Base-by-base conservation (phyloP, 805 yeast species). In the Dipodascopsis tothii region DNA sequence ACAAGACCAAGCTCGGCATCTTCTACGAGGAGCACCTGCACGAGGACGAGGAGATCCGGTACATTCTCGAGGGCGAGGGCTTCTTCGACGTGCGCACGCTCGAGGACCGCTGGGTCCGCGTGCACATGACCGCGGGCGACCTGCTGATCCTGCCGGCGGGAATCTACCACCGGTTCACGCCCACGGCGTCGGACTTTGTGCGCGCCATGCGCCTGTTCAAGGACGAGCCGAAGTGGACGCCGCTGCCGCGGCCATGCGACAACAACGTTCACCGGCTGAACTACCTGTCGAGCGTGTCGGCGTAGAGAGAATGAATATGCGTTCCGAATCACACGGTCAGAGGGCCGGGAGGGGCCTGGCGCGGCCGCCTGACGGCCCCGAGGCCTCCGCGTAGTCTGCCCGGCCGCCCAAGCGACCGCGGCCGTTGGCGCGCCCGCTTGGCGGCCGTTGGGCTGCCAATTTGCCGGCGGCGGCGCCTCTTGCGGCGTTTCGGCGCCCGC, bases 151-250 rank as follows among this genome's bases (percentile, higher is more conserved):
- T 82, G 56, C 98, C 98, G 0, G 86, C 94, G 1, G 97, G 97
- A 0, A 86, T 90, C 30, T 90, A 85, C 62, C 98, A 90, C 65
- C 74, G 98, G 21, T 90, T 90, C 64, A 86, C 96, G 1, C 70
- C 90, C 51, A 72, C 86, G 6, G 64, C 69, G 35, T 59, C 67
- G 39, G 77, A 78, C 61, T 73, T 74, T 53, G 81, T 90, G 54
- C 74, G 75, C 46, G 95, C 97, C 3, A 61, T 84, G 57, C 71
- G 98, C 53, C 66, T 90, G 55, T 90, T 90, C 69, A 78, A 86
- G 62, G 96, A 86, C 56, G 95, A 88, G 66, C 97, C 97, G 21
- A 90, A 87, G 62, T 90, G 98, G 98, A 76, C 81, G 28, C 94
- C 96, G 5, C 74, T 84, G 57, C 75, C 77, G 58, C 74, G 94